Evolutionary conservation across 169 alveolate genomes (phyloP), one percentile per base, ranked within the genome.

Genomic region (Plasmodium sp.): DNA sequence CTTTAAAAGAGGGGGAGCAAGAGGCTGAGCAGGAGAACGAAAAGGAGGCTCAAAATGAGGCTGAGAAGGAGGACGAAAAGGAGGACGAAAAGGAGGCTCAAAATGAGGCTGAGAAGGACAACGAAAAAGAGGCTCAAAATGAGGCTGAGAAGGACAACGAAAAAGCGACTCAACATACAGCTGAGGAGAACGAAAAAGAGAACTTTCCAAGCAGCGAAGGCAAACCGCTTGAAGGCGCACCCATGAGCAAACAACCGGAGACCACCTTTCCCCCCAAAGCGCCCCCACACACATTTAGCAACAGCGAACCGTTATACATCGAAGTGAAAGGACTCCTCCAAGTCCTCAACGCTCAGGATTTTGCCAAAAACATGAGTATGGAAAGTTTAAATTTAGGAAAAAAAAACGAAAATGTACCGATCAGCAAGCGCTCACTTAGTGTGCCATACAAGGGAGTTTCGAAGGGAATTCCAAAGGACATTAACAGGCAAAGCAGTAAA

Each of bases 271-370:
- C 84, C 54, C 81, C 81, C 43, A 88, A 88, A 79, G 51, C 39
- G 18, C 81, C 67, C 33, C 45, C 39, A n/a, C n/a, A n/a, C 72
- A 18, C 67, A 12, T 1, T 22, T 58, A 41, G 9, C 7, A 56
- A 34, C 34, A 88, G 33, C 56, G 94, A 41, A 51, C 83, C 94
- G 31, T 56, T 88, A 79, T 88, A 58, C 73, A 88, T 88, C 73
- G 94, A 88, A 88, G 94, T 88, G 31, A 77, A 77, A 80, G 94
- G 94, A 41, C 94, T 88, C 79, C 81, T 88, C 51, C 90, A 88
- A 54, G 90, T 88, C 67, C 74, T 88, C 39, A 88, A 88, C 48
- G 74, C 88, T 18, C 56, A 88, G 71, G 94, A 88, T 62, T 88
- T 88, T 80, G 90, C 90, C 62, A 88, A 88, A 41, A 88, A 88